Base-by-base conservation (phyloP, 176 grass and related monocot genomes). In the Oryza longistaminata region DNA sequence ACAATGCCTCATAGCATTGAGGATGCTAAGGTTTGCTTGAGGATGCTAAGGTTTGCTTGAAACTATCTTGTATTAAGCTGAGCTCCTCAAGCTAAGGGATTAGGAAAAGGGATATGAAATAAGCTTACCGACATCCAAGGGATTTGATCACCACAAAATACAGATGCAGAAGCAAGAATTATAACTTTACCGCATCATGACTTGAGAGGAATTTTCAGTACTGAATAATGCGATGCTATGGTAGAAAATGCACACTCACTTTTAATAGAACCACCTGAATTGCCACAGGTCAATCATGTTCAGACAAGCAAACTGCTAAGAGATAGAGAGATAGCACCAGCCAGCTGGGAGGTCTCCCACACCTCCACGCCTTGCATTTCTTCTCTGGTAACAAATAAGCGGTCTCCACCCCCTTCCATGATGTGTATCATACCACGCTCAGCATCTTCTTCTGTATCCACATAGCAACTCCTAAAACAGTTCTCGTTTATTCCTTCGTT, bases 391-490 rank as follows among this genome's bases (percentile, higher is more conserved):
- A 98, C 55, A 81, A 98, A 98, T 77, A 98, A 88, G 50, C 91
- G 93, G 69, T 98, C 78, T 62, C 96, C 96, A 11, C 93, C 93
- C 2, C 82, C 93, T 91, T 87, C 87, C 88, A 98, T 90, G 60
- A 71, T 88, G 27, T 50, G 85, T 75, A 98, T 90, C 67, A 88
- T 80, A 45, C 96, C 96, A 52, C 75, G 84, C 34, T 81, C 74
- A 5, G 83, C 88, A 75, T 95, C 91, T 66, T 93, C 90, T 73
- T 95, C 91, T 0, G 74, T 87, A 31, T 98, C 93, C 50, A 95
- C 81, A 88, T 84, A 95, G 40, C 49, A 86, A 82, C 91, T 84
- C 37, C 91, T 90, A 64, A 78, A 95, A 25, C 72, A 64, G 46
- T 45, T 80, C 70, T 82, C 77, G 46, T 68, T 48, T 45, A 77